phyloP scores from a whole-genome alignment of 106 monocot species.

The Ottelia alismoides region DNA sequence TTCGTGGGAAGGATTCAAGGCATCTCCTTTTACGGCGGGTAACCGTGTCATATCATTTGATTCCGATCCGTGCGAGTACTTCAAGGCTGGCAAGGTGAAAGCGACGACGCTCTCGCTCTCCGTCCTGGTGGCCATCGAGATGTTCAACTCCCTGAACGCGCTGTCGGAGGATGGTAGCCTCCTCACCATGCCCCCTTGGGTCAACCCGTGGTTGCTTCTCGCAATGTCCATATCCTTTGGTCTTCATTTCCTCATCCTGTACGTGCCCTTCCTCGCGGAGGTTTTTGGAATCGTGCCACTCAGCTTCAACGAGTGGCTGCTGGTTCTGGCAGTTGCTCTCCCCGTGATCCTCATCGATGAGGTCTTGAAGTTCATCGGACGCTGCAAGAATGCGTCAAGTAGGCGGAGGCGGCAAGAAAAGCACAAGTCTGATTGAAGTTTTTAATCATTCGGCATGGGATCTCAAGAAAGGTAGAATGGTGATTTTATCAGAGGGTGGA shows the following conservation, averaged over 20 bases:
- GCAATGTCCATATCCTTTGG: conserved; percentile 82
- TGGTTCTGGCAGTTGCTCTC: conserved; percentile 17
- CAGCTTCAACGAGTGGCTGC: conserved; percentile 27
- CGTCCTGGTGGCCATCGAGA: conserved; percentile 88
- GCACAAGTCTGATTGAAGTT: conserved; percentile 9
- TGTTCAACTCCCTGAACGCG: conserved; percentile 96
- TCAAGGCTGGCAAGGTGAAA: conserved; percentile 70
- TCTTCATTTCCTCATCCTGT: conserved; percentile 69
- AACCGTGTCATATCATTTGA: conserved; percentile 43
- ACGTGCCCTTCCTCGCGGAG: conserved; percentile 49
- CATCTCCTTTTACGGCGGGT: conserved; percentile 66
- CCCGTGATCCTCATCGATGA: conserved; percentile 24
- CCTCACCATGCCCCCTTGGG: conserved; percentile 89
- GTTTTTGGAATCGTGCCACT: conserved; percentile 26
- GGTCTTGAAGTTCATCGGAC: conserved; percentile 22
- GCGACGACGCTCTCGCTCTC: conserved; percentile 78
- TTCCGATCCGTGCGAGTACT: conserved; percentile 64
- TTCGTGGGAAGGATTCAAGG: conserved; percentile 58
- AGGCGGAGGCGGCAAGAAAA: conserved; percentile 1
- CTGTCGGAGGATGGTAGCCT: conserved; percentile 73
- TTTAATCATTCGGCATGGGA: too few relatives aligned
- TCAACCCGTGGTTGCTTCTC: conserved; percentile 76
- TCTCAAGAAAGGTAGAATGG: too few relatives aligned
- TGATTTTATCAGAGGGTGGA: too few relatives aligned
- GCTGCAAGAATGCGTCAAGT: conserved; percentile 1